These are phyloP conservation scores for Chloroidium sp. DNA, from an alignment of 163 green algal species.

Conservation along the genomic window DNA sequence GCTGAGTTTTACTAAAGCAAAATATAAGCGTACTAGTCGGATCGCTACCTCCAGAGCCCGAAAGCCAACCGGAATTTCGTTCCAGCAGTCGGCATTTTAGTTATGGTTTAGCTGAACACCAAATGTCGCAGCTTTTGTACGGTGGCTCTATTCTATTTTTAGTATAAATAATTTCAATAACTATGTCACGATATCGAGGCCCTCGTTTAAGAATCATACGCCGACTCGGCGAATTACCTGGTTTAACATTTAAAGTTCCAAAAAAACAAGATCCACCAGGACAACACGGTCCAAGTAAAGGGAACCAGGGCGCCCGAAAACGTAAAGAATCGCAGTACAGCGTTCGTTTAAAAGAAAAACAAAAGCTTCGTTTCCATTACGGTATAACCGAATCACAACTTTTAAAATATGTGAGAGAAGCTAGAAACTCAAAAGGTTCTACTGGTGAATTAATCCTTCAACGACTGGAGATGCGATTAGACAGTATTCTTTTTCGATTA, in stretches of 20 bases:
- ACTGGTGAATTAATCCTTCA: slow-evolving; percentile 44
- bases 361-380: slow-evolving; percentile 51
- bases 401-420: slow-evolving; percentile 39
- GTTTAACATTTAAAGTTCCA: slow-evolving; percentile 33
- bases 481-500: slow-evolving; percentile 49
- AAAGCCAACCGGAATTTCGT: no score
- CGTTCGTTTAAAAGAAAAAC: slow-evolving; percentile 48
- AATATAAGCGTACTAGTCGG: no score
- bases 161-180: neutral
- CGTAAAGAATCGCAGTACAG: slow-evolving; percentile 37
- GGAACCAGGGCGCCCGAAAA: slow-evolving; percentile 12
- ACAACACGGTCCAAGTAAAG: slow-evolving; percentile 21
- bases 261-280: slow-evolving; percentile 29
- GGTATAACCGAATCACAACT: slow-evolving; percentile 50
- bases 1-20: no score
- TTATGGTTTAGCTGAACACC: no score
- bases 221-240: slow-evolving; percentile 40
- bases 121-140: no score
- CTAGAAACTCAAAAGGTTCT: slow-evolving; percentile 37
- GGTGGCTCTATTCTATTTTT: neutral
- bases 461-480: slow-evolving; percentile 46
- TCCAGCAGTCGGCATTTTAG: no score
- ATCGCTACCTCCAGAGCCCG: no score
- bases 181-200: slow-evolving; percentile 19
- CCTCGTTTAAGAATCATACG: slow-evolving; percentile 33